Base-by-base conservation (phyloP, 2,329 filamentous ascomycete genomes). In the Ambrosiella xylebori region DNA sequence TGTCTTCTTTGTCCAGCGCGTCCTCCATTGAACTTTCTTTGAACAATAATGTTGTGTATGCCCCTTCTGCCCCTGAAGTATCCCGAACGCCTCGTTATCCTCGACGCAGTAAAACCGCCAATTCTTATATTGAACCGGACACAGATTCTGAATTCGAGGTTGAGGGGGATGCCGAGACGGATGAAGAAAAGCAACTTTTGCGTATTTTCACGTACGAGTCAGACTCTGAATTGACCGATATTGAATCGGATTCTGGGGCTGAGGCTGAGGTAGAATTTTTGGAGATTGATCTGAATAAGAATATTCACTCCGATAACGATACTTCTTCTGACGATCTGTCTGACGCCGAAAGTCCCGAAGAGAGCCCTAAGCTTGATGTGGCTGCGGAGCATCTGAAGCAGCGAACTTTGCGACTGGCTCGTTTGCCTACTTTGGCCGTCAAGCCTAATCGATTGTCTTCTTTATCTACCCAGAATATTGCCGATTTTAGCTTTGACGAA, bases 81-180 rank as follows among this genome's bases (percentile, higher is more conserved):
- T 54, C 38, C 11, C 37, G 37, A 19, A 41, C 37, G 38, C 37
- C 37, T 1, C 52, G 52, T 6, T 54, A 41, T 19, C 52, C 52
- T 41, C 15, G 52, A 41, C 38, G n/a, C 12, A 54, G 52, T 27
- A 38, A 54, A 12, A 41, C 52, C n/a, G 13, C 15, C 9, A 54
- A 13, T 44, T 54, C 52, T 12, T 54, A 54, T 54, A 54, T 54
- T 54, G 52, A 54, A 44, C 52, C 52, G 19, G 52, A 54, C 8
- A 54, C 37, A 12, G 52, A 54, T 54, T 40, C 38, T 8, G 52
- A 54, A 11, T 27, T 54, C 19, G 52, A 54, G 1, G 52, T 17
- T 8, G 13, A 5, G 19, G n/a, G 13, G 9, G 52, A 41, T 4
- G 13, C 37, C 7, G 52, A 44, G 19, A 35, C 9, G 3, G 52